Base-by-base conservation (phyloP, 73 alveolate species). In the Blepharisma stoltei region DNA sequence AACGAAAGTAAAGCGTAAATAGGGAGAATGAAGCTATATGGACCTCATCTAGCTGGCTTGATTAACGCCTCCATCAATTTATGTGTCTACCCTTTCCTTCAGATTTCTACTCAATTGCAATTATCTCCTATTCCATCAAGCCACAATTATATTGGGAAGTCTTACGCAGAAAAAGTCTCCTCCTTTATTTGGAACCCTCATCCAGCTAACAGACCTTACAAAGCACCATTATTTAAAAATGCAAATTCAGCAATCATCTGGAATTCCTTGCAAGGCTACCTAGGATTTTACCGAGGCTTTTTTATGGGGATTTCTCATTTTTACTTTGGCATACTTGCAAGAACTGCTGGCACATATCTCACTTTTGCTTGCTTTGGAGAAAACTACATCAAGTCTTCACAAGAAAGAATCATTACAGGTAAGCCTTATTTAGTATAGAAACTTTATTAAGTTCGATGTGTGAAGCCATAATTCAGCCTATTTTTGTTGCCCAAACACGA, bases 31-130 rank as follows among this genome's bases (percentile, higher is more conserved):
- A 14, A 60, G 23, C 18, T 20, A 11, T 25, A 14, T 60, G 73
- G 73, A 20, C 73, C 73, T 18, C 73, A 60, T 60, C 46, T 60
- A 14, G 38, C 73, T 18, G 73, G 73, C 14, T 20, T 60, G 14
- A 38, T 60, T 20, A 60, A 60, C 23, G 37, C 45, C 47, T 25
- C 18, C 49, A 14, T n/a, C 45, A 25, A 25, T 18, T 14, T 60
- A 8, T 8, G 18, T 18, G 18, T 60, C 3, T 60, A 60, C 5
- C 73, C 73, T 60, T 60, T 60, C 23, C 23, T 60, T 0, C 73
- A 60, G 47, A 25, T 60, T 11, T 60, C 73, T 18, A 25, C 73
- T 8, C 73, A 60, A 60, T 25, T 60, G 37, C 45, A 14, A 9
- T 38, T 60, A 25, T 20, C 49, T 1, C 45, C 73, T 1, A 25